A percentile compares a stretch with the other conserved stretches of the same genome.
Conservation (phyloP, 2,329 filamentous ascomycete genomes). For the Acarospora socialis region DNA sequence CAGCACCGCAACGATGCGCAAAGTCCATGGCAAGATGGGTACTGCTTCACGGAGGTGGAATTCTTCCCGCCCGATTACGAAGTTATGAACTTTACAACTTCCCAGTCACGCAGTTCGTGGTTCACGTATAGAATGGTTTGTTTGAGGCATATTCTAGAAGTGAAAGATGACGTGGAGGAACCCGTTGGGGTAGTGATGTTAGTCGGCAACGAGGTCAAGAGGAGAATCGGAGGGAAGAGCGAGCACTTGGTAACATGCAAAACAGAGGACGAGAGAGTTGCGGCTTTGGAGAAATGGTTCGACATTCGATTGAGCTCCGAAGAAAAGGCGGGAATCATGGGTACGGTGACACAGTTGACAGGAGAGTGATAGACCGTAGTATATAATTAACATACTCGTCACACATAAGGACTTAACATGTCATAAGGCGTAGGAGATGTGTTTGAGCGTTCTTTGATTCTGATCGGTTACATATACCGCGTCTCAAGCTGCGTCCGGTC, state of each 20-base stretch:
- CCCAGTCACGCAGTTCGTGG: constrained; percentile 33
- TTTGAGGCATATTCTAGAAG: constrained; percentile 39
- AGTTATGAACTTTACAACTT: constrained; percentile 45
- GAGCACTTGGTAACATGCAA: constrained; percentile 32
- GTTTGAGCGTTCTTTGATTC: too few relatives aligned
- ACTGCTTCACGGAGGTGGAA: constrained; percentile 52
- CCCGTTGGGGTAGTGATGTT: constrained; percentile 42
- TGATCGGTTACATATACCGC: constrained; percentile 16
- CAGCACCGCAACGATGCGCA: constrained; percentile 38
- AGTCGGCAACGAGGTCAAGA: constrained; percentile 38
- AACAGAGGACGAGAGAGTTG: constrained; percentile 40
- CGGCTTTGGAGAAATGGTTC: constrained; percentile 38
- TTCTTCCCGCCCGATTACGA: constrained; percentile 48
- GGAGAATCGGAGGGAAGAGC: constrained; percentile 37
- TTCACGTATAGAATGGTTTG: constrained; percentile 42
- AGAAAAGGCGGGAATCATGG: constrained; percentile 37
- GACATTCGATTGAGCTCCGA: constrained; percentile 36
- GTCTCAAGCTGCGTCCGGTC: constrained; percentile 4
- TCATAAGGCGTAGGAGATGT: too few relatives aligned
- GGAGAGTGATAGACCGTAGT: constrained; percentile 2
- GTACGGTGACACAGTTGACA: constrained; percentile 33
- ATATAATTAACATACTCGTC: too few relatives aligned
- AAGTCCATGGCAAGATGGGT: constrained; percentile 44
- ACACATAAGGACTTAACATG: too few relatives aligned
- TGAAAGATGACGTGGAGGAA: constrained; percentile 28